Conservation (phyloP, 2,329 filamentous ascomycete species). For the Dactylellina sp. region DNA sequence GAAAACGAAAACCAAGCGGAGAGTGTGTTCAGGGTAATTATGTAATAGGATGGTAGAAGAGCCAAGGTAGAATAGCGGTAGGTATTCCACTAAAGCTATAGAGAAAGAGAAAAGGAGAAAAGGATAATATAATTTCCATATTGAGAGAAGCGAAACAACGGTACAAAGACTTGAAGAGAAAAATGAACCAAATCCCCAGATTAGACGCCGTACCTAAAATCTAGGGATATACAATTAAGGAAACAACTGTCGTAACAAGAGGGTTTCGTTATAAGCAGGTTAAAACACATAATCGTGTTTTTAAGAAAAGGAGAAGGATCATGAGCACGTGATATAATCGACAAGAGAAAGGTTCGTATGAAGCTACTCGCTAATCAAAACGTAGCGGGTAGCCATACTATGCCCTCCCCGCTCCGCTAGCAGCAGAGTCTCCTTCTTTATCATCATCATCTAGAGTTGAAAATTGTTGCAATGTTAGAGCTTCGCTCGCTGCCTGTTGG, state of each 20-base stretch:
- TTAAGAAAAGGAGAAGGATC: conserved; percentile 3
- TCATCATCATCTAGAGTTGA: conserved; percentile 50
- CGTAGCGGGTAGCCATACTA: conserved; percentile 5
- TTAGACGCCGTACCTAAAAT: conserved; percentile 36
- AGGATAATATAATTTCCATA: background rate
- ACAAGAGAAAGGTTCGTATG: background rate
- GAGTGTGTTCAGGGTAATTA: too few species aligned
- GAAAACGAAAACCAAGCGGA: background rate
- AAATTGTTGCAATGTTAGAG: conserved; percentile 49
- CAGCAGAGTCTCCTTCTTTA: conserved; percentile 27
- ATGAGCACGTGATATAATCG: conserved; percentile 5
- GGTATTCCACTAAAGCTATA: too few species aligned
- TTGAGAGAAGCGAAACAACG: background rate
- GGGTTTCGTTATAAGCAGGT: background rate
- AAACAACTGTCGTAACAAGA: conserved; percentile 26
- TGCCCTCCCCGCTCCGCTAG: conserved; percentile 19
- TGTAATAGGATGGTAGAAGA: too few species aligned
- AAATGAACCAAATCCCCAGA: conserved; percentile 21
- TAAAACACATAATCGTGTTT: background rate
- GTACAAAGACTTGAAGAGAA: conserved; percentile 1
- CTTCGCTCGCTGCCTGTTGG: conserved; percentile 49
- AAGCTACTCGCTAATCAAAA: background rate
- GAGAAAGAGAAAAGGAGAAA: background rate
- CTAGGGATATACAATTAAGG: conserved; percentile 8
- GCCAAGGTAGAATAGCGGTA: too few species aligned